Conservation (phyloP, 352 stramenopile species). For the Pythium utonaiense region DNA sequence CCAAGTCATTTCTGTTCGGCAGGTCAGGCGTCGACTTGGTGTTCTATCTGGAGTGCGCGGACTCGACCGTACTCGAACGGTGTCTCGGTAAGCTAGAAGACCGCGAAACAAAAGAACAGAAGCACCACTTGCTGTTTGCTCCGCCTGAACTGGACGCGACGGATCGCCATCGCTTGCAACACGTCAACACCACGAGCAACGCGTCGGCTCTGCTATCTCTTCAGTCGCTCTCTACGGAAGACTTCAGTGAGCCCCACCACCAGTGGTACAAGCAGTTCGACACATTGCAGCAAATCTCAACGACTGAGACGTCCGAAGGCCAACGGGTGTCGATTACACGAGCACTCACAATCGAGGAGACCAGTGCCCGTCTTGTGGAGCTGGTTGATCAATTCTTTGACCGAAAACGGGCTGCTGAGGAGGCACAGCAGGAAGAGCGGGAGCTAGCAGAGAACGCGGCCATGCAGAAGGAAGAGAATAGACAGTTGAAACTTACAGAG, state of each 20-base stretch:
- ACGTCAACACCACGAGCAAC: constrained; percentile 42
- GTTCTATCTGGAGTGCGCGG: constrained; percentile 53
- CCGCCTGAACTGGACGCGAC: constrained; percentile 46
- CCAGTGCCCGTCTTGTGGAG: constrained; percentile 30
- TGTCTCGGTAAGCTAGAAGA: constrained; percentile 64
- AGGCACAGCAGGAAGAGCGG: constrained; percentile 16
- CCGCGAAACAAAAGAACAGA: constrained; percentile 29
- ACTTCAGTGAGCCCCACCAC: constrained; percentile 26
- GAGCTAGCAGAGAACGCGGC: constrained; percentile 29
- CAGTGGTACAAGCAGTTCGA: constrained; percentile 51
- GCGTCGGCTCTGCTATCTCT: constrained; percentile 54
- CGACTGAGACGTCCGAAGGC: constrained; percentile 6
- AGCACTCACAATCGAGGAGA: constrained; percentile 24
- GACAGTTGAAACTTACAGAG: constrained; percentile 27
- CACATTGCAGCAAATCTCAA: constrained; percentile 37
- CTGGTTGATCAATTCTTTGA: constrained; percentile 33
- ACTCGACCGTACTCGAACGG: constrained; percentile 37
- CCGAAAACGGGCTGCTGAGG: constrained; percentile 12
- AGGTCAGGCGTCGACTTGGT: constrained; percentile 74
- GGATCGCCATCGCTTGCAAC: constrained; percentile 44
- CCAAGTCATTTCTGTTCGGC: constrained; percentile 45
- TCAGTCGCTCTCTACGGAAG: constrained; percentile 34
- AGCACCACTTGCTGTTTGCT: constrained; percentile 44
- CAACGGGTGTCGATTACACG: constrained; percentile 13
- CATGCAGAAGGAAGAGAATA: constrained; percentile 35